A percentile compares a stretch with the other conserved stretches of the same genome.
Conservation (phyloP, 257 asterid species). For the Scutellaria baicalensis region DNA sequence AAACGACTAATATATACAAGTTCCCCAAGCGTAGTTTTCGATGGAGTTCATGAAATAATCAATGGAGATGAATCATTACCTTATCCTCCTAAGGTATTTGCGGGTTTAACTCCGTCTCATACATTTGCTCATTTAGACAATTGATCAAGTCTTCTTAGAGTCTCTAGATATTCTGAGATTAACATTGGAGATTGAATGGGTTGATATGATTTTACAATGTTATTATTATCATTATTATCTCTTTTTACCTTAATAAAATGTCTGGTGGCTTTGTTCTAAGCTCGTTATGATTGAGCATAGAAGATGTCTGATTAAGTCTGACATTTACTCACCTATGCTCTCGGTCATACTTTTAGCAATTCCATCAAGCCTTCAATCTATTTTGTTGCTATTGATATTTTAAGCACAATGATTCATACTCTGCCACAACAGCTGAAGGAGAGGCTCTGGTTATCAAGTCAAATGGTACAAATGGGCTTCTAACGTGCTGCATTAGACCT, state of each 20-base stretch:
- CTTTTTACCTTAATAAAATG: not conserved
- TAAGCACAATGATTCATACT: slow-evolving; percentile 75
- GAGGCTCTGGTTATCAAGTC: slow-evolving; percentile 57
- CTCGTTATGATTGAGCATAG: not conserved
- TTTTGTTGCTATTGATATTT: not conserved
- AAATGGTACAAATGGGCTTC: slow-evolving; percentile 52
- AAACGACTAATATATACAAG: slow-evolving; percentile 69
- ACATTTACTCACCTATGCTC: not conserved
- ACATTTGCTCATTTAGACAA: not conserved
- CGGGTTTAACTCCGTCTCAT: not conserved
- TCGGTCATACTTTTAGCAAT: not conserved
- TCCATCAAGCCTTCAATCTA: not conserved
- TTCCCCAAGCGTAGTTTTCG: slow-evolving; percentile 72
- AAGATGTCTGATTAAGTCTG: not conserved
- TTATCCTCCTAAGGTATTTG: slow-evolving; percentile 56
- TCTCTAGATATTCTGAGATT: too few species aligned
- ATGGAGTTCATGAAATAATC: slow-evolving; percentile 54
- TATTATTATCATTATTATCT: not conserved
- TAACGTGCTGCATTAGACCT: slow-evolving; percentile 70
- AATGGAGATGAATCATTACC: slow-evolving; percentile 65
- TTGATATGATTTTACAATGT: not conserved
- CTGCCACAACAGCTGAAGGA: slow-evolving; percentile 80
- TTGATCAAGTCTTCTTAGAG: too few species aligned
- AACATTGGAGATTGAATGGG: not conserved
- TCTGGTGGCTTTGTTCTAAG: not conserved